Evolutionary conservation across 805 yeast genomes (phyloP).

Genomic region (Spathaspora hagerdaliae): DNA sequence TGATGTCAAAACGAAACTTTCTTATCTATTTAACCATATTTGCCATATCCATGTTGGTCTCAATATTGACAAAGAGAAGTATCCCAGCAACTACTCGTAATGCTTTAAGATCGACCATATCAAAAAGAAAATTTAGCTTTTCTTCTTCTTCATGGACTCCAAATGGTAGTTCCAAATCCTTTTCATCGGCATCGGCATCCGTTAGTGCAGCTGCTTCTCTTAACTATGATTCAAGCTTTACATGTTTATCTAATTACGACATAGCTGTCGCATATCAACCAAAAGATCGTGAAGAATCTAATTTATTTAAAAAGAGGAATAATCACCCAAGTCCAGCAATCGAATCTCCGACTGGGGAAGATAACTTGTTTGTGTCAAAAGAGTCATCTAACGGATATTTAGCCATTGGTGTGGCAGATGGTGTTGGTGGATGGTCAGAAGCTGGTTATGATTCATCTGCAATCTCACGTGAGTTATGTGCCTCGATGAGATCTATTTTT

Average conservation of each 20-base stretch:
- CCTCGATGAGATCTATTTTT: conserved; percentile 43
- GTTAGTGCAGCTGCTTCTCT: conserved; percentile 16
- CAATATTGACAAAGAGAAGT: conserved; percentile 12
- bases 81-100: conserved; percentile 6
- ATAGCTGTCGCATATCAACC: conserved; percentile 73
- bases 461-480: conserved; percentile 75
- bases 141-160: conserved; percentile 17
- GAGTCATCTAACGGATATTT: conserved; percentile 35
- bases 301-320: conserved; percentile 32
- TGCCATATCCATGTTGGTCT: conserved; percentile 17
- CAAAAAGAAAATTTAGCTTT: conserved; percentile 15
- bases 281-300: conserved; percentile 57
- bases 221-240: conserved; percentile 15
- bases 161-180: conserved; percentile 7
- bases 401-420: conserved; percentile 86
- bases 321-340: conserved; percentile 31
- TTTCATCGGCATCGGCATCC: conserved; percentile 14
- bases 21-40: conserved; percentile 11
- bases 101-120: conserved; percentile 7
- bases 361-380: conserved; percentile 57
- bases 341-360: conserved; percentile 66
- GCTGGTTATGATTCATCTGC: conserved; percentile 88
- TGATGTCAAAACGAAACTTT: conserved; percentile 3
- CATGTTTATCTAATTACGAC: conserved; percentile 37
- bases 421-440: conserved; percentile 97